phyloP scores from a whole-genome alignment of 768 basidiomycete genomes.

The Podaxis rugospora region DNA sequence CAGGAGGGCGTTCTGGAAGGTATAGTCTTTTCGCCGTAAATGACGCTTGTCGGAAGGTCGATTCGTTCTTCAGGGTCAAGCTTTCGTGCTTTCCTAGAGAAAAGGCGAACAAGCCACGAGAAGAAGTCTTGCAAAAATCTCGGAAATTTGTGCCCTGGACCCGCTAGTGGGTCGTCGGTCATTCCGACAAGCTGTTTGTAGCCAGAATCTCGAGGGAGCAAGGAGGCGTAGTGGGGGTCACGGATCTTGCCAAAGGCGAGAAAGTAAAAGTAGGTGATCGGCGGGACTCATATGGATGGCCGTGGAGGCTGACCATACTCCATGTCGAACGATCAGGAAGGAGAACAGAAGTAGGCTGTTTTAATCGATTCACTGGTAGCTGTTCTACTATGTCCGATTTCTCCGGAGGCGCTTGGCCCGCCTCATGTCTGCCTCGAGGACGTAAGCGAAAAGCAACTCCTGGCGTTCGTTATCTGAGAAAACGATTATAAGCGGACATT shows the following conservation, averaged over 20 bases:
- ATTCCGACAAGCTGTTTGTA: background rate
- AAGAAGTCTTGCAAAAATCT: background rate
- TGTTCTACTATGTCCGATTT: background rate
- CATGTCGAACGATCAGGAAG: background rate
- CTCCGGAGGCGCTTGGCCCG: background rate
- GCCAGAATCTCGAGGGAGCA: too few species aligned
- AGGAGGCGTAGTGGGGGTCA: background rate
- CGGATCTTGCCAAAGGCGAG: background rate
- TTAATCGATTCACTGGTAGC: background rate
- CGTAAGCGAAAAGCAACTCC: background rate
- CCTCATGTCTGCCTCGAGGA: constrained; percentile 5
- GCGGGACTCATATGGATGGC: background rate
- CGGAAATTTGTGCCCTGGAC: background rate
- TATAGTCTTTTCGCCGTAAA: background rate
- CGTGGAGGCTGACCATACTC: constrained; percentile 1
- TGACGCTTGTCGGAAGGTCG: background rate
- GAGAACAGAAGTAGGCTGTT: background rate
- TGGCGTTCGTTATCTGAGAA: background rate
- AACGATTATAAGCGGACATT: background rate
- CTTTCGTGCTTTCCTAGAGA: background rate
- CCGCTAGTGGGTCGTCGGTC: background rate
- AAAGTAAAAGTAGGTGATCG: background rate
- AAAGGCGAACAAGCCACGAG: background rate
- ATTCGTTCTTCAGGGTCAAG: background rate
- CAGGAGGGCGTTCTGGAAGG: background rate